phyloP scores from a whole-genome alignment of 2,329 filamentous ascomycete species.

The Talaromyces sp. region DNA sequence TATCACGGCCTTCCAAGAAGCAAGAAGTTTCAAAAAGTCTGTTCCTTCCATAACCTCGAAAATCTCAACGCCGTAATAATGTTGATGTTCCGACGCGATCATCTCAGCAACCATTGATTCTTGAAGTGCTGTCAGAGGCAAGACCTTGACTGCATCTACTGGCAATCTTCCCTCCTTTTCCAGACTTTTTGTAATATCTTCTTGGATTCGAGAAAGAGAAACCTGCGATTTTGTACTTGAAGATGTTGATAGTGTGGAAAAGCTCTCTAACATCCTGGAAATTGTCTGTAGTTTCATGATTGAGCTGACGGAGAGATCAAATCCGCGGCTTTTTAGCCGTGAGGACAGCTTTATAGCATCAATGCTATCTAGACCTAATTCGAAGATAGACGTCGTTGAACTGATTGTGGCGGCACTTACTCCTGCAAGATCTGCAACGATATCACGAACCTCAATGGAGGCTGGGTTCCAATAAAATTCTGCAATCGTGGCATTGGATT shows the following conservation, averaged over 20 bases:
- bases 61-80: slow-evolving; percentile 85
- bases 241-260: slow-evolving; percentile 22
- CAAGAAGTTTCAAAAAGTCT: slow-evolving; percentile 55
- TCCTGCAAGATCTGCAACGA: slow-evolving; percentile 62
- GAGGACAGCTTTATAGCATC: slow-evolving; percentile 83
- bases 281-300: slow-evolving; percentile 73
- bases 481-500: neutral
- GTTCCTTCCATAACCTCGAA: slow-evolving; percentile 57
- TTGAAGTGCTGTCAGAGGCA: slow-evolving; percentile 79
- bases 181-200: slow-evolving; percentile 40
- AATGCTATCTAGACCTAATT: slow-evolving; percentile 87
- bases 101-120: slow-evolving; percentile 84
- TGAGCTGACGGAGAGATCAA: slow-evolving; percentile 67
- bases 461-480: slow-evolving; percentile 59
- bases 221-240: slow-evolving; percentile 25
- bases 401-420: slow-evolving; percentile 52
- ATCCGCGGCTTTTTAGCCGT: slow-evolving; percentile 58
- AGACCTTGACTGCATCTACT: slow-evolving; percentile 53
- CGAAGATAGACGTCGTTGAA: slow-evolving; percentile 65
- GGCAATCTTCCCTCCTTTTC: slow-evolving; percentile 35
- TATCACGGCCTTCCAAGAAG: slow-evolving; percentile 63
- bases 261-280: slow-evolving; percentile 51
- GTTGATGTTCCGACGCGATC: slow-evolving; percentile 66
- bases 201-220: slow-evolving; percentile 23
- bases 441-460: slow-evolving; percentile 54